Percentiles rank a stretch among this genome's conserved stretches.
These are phyloP conservation scores for Pseudonitzschia multiseries DNA, from an alignment of 108 stramenopile species.

Conservation along the genomic window DNA sequence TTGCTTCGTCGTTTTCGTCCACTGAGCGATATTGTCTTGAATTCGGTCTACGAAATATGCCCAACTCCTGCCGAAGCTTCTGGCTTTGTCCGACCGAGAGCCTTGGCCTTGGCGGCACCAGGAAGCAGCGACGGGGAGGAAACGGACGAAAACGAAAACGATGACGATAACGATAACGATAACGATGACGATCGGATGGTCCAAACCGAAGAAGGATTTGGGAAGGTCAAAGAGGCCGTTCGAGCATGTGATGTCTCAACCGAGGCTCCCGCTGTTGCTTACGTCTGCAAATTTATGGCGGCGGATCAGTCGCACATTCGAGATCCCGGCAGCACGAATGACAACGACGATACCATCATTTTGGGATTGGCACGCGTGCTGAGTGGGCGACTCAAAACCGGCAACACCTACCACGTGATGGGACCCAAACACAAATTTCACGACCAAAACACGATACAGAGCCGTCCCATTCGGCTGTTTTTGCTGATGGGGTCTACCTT, in stretches of 20 bases:
- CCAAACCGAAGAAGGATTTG: conserved; percentile 24
- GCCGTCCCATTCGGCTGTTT: conserved; percentile 57
- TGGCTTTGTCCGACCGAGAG: conserved; percentile 48
- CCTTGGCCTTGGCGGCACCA: conserved; percentile 54
- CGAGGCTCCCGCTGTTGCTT: conserved; percentile 64
- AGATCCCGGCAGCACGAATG: conserved; percentile 53
- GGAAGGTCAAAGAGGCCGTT: conserved; percentile 57
- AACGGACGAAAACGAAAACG: background rate
- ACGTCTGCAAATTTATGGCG: conserved; percentile 81
- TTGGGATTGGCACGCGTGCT: conserved; percentile 80
- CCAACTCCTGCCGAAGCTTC: conserved; percentile 71
- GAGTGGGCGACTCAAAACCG: conserved; percentile 66
- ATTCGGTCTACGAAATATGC: conserved; percentile 73
- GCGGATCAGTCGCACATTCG: conserved; percentile 56
- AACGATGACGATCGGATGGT: too few species aligned
- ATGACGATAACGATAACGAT: too few species aligned
- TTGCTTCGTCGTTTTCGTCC: conserved; percentile 78
- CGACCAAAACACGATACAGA: conserved; percentile 16
- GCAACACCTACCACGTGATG: conserved; percentile 57
- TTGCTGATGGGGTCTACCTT: conserved; percentile 88
- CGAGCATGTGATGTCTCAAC: conserved; percentile 47
- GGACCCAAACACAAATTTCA: conserved; percentile 66
- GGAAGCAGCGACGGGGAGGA: background rate
- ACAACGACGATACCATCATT: conserved; percentile 46
- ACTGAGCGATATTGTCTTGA: conserved; percentile 70